Evolutionary conservation across 208 protist genomes (phyloP).

Genomic region (Wallacemonas rigidus): DNA sequence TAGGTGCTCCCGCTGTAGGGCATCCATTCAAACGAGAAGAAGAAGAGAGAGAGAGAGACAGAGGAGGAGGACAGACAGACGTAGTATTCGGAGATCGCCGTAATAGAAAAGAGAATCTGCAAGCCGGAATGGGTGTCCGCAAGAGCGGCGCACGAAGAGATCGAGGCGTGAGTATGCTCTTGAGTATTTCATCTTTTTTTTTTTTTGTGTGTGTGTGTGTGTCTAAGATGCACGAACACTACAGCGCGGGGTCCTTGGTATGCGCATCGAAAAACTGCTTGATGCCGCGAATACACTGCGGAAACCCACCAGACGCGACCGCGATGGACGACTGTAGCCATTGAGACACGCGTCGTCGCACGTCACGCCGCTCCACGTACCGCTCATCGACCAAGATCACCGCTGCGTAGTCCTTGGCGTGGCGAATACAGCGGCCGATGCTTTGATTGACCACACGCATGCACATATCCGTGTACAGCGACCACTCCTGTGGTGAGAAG

Average conservation of each 20-base stretch:
- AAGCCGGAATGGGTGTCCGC: too few species aligned
- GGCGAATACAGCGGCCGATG: slow-evolving; percentile 95
- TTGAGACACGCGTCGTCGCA: slow-evolving; percentile 38
- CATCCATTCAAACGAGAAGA: not conserved
- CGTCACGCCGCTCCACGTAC: slow-evolving; percentile 64
- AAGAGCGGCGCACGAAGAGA: too few species aligned
- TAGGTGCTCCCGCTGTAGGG: not conserved
- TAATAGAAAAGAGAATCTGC: too few species aligned
- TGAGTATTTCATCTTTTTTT: not conserved
- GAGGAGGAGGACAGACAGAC: not conserved
- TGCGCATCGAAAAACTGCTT: slow-evolving; percentile 15
- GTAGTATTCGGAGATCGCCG: too few species aligned
- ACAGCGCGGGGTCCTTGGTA: not conserved
- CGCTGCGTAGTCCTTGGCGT: slow-evolving; percentile 92
- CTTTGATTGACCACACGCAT: slow-evolving; percentile 97
- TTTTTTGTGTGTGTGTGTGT: not conserved
- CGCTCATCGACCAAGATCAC: slow-evolving; percentile 94
- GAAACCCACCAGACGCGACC: slow-evolving; percentile 21
- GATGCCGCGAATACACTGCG: slow-evolving; percentile 45
- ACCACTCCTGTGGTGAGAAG: slow-evolving; percentile 55
- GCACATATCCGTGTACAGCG: slow-evolving; percentile 92
- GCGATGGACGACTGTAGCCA: slow-evolving; percentile 59
- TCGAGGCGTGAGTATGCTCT: too few species aligned
- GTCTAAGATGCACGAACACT: not conserved
- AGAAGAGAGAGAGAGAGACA: not conserved